These are phyloP conservation scores for Salix suchowensis DNA, from an alignment of 345 rosid genomes.

Conservation along the genomic window DNA sequence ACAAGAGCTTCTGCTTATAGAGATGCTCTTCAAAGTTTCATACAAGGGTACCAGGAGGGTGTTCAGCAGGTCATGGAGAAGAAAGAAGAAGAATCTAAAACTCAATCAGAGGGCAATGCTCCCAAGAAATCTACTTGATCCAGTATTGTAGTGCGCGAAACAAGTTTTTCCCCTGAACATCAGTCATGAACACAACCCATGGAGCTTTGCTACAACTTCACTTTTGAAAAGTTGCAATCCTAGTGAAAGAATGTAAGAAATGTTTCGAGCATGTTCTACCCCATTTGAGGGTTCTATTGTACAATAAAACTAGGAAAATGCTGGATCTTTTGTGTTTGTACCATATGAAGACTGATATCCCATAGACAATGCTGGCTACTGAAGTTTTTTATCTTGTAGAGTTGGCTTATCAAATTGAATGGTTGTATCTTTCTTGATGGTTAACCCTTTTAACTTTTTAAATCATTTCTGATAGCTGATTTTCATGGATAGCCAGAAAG, in stretches of 20 bases:
- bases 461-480: not conserved
- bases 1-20: constrained; percentile 76
- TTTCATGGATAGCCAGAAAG: not conserved
- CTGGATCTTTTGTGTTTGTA: constrained; percentile 1
- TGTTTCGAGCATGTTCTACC: constrained; percentile 7
- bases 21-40: constrained; percentile 72
- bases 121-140: constrained; percentile 27
- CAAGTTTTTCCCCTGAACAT: not conserved
- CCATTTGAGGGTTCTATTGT: constrained; percentile 6
- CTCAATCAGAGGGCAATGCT: constrained; percentile 22
- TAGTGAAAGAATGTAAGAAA: not conserved
- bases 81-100: constrained; percentile 42
- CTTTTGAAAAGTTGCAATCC: constrained; percentile 2
- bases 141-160: not conserved
- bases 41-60: constrained; percentile 80
- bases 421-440: not conserved
- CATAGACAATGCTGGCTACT: not conserved
- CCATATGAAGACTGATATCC: not conserved
- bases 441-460: not conserved
- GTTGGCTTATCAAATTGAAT: not conserved
- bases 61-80: constrained; percentile 61
- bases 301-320: not conserved
- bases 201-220: not conserved
- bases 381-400: not conserved
- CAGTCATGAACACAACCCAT: not conserved